A percentile compares a stretch with the other conserved stretches of the same genome.
phyloP scores from a whole-genome alignment of 306 rosid genomes.

The Cucumis melo region DNA sequence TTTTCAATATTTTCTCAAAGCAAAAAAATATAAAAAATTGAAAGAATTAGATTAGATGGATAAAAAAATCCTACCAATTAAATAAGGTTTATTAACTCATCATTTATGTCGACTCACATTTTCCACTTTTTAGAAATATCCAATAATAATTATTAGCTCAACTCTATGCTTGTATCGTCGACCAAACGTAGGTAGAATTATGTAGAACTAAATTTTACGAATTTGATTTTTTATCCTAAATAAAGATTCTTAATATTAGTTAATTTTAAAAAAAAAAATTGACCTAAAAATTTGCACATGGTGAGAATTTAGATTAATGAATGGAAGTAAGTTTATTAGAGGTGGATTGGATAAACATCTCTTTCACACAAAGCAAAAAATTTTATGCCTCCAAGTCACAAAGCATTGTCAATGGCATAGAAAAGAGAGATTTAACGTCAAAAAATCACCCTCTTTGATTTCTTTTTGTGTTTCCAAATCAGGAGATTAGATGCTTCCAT shows the following conservation, averaged over 20 bases:
- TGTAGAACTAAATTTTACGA: not conserved
- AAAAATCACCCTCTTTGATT: not conserved
- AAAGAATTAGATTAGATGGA: no score
- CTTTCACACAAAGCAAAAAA: not conserved
- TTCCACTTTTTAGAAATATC: no score
- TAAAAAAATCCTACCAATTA: no score
- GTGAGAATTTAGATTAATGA: not conserved
- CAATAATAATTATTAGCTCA: no score
- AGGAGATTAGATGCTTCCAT: not conserved
- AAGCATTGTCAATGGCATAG: not conserved
- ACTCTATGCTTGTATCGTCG: no score
- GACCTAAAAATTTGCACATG: no score
- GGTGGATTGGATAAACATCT: constrained; percentile 7
- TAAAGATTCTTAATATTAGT: not conserved
- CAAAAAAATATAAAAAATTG: no score
- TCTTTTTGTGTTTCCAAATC: not conserved
- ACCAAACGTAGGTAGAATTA: no score
- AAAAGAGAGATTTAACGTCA: not conserved
- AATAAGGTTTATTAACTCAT: no score
- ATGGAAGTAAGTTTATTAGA: not conserved
- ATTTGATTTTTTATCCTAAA: not conserved
- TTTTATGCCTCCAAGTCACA: not conserved
- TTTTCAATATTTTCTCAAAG: no score
- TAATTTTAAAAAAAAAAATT: not conserved
- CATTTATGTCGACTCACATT: no score